Evolutionary conservation across 768 basidiomycete genomes (phyloP), one percentile per base, ranked within the genome.

Genomic region (Goffeauzyma gilvescens): DNA sequence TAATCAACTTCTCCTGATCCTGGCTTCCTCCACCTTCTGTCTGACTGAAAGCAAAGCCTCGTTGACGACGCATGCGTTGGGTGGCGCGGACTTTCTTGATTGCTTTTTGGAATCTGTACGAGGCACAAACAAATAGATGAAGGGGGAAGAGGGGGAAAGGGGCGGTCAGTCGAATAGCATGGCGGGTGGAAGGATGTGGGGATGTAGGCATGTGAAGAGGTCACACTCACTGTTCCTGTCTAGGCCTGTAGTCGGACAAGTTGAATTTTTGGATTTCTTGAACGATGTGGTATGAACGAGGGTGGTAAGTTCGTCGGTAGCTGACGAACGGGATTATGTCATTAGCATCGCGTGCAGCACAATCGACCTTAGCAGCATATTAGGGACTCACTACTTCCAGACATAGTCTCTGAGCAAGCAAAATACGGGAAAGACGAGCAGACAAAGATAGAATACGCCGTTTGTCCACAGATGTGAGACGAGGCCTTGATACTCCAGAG

Each of bases 211-310:
- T n/a, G 13, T 2, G 18, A 13, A 18, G 8, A 9, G 23, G 3
- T 13, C 25, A 15, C 6, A 52, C 57, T 36, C 38, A 95, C 79
- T 96, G 93, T 65, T 93, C 93, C 65, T 96, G 90, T 44, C 93
- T 72, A 2, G 93, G 93, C 31, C 93, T 72, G 61, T 96, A 98
- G 56, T 90, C 86, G 3, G 85, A 86, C 44, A 93, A 78, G 63
- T 93, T 90, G 69, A 89, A 95, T 67, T 93, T 95, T 67, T 96
- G 90, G n/a, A 98, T 72, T 60, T 98, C 93, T 60, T 96, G 90
- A 0, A 87, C 87, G 54, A 98, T 85, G 57, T 98, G 93, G 63
- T 96, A 98, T n/a, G 89, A 78, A 28, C 75, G 71, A 0, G 93
- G 90, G 50, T 66, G 67, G 65, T 93, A 93, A 21, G 90, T 87